Evolutionary conservation across 2,329 filamentous ascomycete genomes (phyloP).

Genomic region (Pestalotiopsis sp.): DNA sequence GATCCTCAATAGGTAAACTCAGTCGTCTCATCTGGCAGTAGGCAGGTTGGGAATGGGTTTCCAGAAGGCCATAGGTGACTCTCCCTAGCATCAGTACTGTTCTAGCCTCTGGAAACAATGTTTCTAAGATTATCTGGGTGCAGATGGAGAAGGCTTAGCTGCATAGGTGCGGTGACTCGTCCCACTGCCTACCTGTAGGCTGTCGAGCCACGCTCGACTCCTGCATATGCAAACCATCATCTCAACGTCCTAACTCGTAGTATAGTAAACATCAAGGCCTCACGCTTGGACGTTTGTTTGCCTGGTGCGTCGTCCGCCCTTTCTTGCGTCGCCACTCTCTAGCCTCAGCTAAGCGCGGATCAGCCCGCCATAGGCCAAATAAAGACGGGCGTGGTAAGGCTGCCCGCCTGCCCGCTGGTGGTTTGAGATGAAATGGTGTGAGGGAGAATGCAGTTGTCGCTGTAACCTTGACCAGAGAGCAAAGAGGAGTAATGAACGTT

Average conservation of each 20-base stretch:
- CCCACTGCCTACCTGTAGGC: background rate
- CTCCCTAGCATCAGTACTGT: background rate
- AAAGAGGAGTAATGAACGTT: background rate
- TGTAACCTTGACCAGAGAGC: background rate
- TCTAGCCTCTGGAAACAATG: background rate
- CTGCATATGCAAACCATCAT: conserved; percentile 8
- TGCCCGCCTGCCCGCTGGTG: background rate
- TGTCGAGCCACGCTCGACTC: background rate
- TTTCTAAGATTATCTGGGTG: background rate
- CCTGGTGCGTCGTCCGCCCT: background rate
- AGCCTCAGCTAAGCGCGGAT: conserved; percentile 6
- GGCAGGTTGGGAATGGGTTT: too few relatives aligned
- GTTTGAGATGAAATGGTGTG: conserved; percentile 2
- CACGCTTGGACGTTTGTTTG: background rate
- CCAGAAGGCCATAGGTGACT: too few relatives aligned
- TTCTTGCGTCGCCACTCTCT: background rate
- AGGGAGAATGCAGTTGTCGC: too few relatives aligned
- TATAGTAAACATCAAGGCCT: background rate
- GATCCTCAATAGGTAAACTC: too few relatives aligned
- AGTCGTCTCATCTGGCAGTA: too few relatives aligned
- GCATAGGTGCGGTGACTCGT: background rate
- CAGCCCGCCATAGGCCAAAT: background rate
- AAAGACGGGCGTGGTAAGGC: background rate
- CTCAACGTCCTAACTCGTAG: background rate
- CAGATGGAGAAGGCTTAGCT: background rate